phyloP scores from a whole-genome alignment of 768 basidiomycete genomes.

The Serendipita sp. region DNA sequence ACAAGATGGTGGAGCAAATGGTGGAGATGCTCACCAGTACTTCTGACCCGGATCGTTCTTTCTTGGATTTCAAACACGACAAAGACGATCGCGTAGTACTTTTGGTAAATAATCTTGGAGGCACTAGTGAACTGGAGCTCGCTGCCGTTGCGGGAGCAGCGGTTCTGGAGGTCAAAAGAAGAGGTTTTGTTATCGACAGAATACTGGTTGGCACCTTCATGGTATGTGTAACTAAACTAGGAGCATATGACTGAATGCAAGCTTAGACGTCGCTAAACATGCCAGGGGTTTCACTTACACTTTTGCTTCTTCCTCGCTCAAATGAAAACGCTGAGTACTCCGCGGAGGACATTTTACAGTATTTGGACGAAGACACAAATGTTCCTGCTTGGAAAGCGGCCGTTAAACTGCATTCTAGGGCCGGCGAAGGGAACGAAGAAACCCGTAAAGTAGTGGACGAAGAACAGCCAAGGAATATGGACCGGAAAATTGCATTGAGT shows the following conservation, averaged over 20 bases:
- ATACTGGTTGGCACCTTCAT: slow-evolving; percentile 74
- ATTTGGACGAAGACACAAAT: slow-evolving; percentile 51
- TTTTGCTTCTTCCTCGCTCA: slow-evolving; percentile 52
- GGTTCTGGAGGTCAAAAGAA: slow-evolving; percentile 35
- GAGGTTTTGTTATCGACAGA: slow-evolving; percentile 42
- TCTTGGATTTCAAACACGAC: slow-evolving; percentile 50
- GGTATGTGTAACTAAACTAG: slow-evolving; percentile 29
- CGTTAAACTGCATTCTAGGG: slow-evolving; percentile 13
- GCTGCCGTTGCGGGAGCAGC: slow-evolving; percentile 41
- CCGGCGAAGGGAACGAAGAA: not conserved
- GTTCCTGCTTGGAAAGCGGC: slow-evolving; percentile 83
- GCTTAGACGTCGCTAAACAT: slow-evolving; percentile 75
- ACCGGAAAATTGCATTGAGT: not conserved
- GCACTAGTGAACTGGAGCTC: slow-evolving; percentile 70
- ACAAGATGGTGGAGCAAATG: slow-evolving; percentile 52
- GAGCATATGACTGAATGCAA: no score
- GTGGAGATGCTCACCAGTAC: slow-evolving; percentile 57
- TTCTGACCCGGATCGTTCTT: slow-evolving; percentile 60
- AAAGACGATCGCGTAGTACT: slow-evolving; percentile 52
- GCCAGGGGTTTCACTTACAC: slow-evolving; percentile 80
- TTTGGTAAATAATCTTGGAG: slow-evolving; percentile 78
- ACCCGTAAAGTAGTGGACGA: not conserved
- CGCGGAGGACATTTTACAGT: slow-evolving; percentile 35
- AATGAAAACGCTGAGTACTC: slow-evolving; percentile 23
- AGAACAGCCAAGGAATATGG: slow-evolving; percentile 2